phyloP scores from a whole-genome alignment of 1,139 yeast genomes.

The Yarrowia galli region DNA sequence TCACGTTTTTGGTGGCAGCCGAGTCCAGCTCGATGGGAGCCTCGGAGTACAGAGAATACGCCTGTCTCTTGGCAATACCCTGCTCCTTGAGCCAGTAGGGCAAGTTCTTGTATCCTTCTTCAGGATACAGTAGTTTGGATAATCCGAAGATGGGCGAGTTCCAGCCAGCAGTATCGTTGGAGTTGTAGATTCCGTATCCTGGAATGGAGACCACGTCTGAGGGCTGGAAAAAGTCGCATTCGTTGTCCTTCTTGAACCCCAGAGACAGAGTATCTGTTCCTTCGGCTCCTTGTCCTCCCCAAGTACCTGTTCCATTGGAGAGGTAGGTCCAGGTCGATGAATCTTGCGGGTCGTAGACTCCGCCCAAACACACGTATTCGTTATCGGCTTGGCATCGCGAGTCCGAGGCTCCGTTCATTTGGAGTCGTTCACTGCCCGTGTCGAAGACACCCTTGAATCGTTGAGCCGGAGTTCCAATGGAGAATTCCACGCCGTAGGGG shows the following conservation, averaged over 20 bases:
- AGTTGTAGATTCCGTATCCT: slow-evolving; percentile 28
- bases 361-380: slow-evolving; percentile 28
- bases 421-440: slow-evolving; percentile 25
- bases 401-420: slow-evolving; percentile 27
- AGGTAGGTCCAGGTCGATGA: slow-evolving; percentile 15
- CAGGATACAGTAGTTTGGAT: slow-evolving; percentile 17
- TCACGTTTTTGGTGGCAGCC: slow-evolving; percentile 10
- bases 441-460: slow-evolving; percentile 29
- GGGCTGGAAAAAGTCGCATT: slow-evolving; percentile 4
- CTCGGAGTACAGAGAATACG: slow-evolving; percentile 18
- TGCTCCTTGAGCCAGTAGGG: slow-evolving; percentile 29
- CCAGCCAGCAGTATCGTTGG: slow-evolving; percentile 34
- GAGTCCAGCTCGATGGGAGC: slow-evolving; percentile 33
- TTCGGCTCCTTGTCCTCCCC: slow-evolving; percentile 35
- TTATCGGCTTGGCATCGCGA: slow-evolving; percentile 23
- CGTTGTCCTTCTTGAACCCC: slow-evolving; percentile 4
- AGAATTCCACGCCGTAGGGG: slow-evolving; percentile 33
- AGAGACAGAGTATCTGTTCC: slow-evolving; percentile 23
- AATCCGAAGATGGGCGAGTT: slow-evolving; percentile 28
- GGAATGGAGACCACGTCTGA: not conserved
- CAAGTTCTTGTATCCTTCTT: slow-evolving; percentile 31
- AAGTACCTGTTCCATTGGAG: slow-evolving; percentile 20
- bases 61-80: slow-evolving; percentile 24
- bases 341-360: slow-evolving; percentile 14
- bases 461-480: slow-evolving; percentile 21